phyloP scores from a whole-genome alignment of 495 filamentous ascomycete species.

The Pseudomonodictys pantanalensis region DNA sequence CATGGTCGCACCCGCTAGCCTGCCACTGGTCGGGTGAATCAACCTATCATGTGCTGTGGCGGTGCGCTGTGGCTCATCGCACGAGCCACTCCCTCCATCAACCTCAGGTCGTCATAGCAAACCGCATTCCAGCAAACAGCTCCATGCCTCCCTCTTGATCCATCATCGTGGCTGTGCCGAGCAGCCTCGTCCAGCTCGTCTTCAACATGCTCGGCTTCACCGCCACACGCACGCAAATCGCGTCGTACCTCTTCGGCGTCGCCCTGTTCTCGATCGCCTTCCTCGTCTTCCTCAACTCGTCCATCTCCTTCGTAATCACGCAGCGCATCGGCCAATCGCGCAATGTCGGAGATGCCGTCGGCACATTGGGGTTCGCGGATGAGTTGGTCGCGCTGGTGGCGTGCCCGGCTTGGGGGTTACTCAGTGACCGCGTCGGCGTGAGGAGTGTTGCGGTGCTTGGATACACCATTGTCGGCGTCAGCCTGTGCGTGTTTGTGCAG shows the following conservation, averaged over 20 bases:
- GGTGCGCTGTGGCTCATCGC: background rate
- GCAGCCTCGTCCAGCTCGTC: background rate
- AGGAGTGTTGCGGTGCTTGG: constrained; percentile 66
- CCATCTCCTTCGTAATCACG: constrained; percentile 90
- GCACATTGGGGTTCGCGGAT: constrained; percentile 93
- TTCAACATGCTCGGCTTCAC: constrained; percentile 47
- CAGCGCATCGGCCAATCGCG: constrained; percentile 75
- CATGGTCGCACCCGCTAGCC: too few species aligned
- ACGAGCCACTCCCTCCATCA: background rate
- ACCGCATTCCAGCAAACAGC: too few species aligned
- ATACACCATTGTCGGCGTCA: constrained; percentile 72
- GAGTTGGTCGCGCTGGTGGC: constrained; percentile 87
- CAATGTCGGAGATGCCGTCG: constrained; percentile 83
- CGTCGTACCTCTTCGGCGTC: constrained; percentile 83
- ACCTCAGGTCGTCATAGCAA: background rate
- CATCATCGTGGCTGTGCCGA: background rate
- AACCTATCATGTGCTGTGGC: background rate
- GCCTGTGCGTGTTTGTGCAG: constrained; percentile 78
- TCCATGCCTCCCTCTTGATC: background rate
- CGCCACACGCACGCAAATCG: constrained; percentile 68
- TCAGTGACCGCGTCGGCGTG: constrained; percentile 88
- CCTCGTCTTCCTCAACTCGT: constrained; percentile 94
- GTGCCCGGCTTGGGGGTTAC: constrained; percentile 85
- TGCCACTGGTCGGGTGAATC: background rate
- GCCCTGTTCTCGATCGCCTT: constrained; percentile 95